A percentile compares a stretch with the other conserved stretches of the same genome.
These are phyloP conservation scores for Cyberlindnera meyerae DNA, from an alignment of 805 yeast genomes.

Conservation along the genomic window DNA sequence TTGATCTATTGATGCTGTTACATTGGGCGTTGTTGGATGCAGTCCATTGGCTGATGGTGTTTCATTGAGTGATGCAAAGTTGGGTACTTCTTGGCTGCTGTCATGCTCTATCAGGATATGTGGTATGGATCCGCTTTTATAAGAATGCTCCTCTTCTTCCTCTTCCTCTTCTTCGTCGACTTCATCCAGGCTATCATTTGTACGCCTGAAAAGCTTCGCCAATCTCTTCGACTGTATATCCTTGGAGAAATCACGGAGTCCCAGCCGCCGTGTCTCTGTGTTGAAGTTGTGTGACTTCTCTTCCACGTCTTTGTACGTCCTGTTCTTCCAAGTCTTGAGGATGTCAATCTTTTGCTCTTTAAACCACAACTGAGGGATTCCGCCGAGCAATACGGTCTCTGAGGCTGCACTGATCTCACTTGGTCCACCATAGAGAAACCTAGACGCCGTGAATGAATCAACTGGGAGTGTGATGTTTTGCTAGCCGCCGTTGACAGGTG, in stretches of 20 bases:
- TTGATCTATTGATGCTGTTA: too few species aligned
- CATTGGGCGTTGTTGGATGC: too few species aligned
- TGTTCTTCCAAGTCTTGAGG: slow-evolving; percentile 17
- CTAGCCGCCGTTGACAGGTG: background rate
- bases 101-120: too few species aligned
- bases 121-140: background rate
- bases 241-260: slow-evolving; percentile 2
- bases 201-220: slow-evolving; percentile 7
- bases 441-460: slow-evolving; percentile 54
- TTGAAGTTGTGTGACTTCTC: slow-evolving; percentile 6
- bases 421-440: slow-evolving; percentile 50
- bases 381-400: slow-evolving; percentile 48
- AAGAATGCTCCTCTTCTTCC: background rate
- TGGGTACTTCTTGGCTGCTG: too few species aligned
- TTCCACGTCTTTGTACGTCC: slow-evolving; percentile 4
- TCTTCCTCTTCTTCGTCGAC: slow-evolving; percentile 4
- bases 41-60: too few species aligned
- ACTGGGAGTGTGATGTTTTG: slow-evolving; percentile 5
- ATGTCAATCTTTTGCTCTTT: slow-evolving; percentile 30
- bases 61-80: too few species aligned
- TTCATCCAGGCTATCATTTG: slow-evolving; percentile 3
- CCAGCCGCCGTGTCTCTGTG: slow-evolving; percentile 4
- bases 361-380: slow-evolving; percentile 54
- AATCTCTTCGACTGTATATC: slow-evolving; percentile 5
- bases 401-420: slow-evolving; percentile 45